These are phyloP conservation scores for Camelina sativa DNA, from an alignment of 345 rosid genomes.

Conservation along the genomic window DNA sequence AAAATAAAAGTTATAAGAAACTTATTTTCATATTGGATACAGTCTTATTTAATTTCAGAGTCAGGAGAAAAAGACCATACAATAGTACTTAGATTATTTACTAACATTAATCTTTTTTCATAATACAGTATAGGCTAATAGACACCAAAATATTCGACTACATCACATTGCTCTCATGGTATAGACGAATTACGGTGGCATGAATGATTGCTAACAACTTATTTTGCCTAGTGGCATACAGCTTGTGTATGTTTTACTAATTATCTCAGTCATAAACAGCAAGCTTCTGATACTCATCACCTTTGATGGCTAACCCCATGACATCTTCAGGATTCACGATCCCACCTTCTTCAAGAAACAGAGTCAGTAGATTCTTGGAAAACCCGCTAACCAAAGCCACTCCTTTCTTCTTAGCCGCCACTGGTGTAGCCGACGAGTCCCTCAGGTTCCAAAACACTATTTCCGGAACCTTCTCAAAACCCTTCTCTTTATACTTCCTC, in stretches of 20 bases:
- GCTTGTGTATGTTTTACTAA: not conserved
- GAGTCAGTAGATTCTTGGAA: constrained; percentile 49
- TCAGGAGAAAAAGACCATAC: not conserved
- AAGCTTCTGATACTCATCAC: constrained; percentile 5
- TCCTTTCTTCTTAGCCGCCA: constrained; percentile 40
- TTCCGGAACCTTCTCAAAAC: constrained; percentile 55
- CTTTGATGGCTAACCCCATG: constrained; percentile 2
- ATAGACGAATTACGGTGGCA: no score
- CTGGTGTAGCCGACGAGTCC: constrained; percentile 43
- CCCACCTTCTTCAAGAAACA: constrained; percentile 50
- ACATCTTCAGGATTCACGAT: constrained; percentile 24
- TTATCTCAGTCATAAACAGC: not conserved
- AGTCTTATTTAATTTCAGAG: not conserved
- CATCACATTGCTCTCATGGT: no score
- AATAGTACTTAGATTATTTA: no score
- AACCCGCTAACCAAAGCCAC: constrained; percentile 56
- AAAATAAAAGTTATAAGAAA: not conserved
- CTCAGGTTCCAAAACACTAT: constrained; percentile 52
- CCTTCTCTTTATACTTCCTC: constrained; percentile 39
- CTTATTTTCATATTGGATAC: not conserved
- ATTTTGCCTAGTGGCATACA: not conserved
- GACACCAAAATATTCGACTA: no score
- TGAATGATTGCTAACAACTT: no score
- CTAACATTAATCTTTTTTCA: no score
- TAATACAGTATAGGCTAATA: no score